Conservation (phyloP, 129 eudicot species). For the Pseudognaphalium luteoalbum region DNA sequence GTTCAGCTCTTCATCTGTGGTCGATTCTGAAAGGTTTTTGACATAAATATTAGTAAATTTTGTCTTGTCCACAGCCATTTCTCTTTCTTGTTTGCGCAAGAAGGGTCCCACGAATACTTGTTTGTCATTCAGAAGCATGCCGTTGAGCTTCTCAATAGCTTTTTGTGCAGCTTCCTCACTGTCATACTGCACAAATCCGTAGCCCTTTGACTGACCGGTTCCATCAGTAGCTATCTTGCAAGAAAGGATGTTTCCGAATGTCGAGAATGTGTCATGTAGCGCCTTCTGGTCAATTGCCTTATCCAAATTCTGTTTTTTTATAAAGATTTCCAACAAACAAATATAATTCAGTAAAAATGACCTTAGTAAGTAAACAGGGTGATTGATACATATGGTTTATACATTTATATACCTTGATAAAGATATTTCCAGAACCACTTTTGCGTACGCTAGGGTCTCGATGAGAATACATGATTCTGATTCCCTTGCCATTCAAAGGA, state of each 20-base stretch:
- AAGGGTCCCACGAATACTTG: conserved; percentile 82
- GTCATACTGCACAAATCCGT: conserved; percentile 89
- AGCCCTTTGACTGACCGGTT: conserved; percentile 76
- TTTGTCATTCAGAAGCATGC: conserved; percentile 71
- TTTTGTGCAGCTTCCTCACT: conserved; percentile 69
- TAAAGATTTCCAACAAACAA: neutral
- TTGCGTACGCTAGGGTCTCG: conserved; percentile 68
- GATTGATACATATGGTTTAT: neutral
- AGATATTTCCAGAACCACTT: conserved; percentile 75
- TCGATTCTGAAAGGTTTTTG: conserved; percentile 66
- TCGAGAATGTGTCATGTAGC: conserved; percentile 69
- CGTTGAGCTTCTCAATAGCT: conserved; percentile 83
- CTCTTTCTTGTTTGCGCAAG: conserved; percentile 72
- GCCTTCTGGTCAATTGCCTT: conserved; percentile 80
- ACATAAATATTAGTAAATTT: conserved; percentile 72
- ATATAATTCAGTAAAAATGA: too few relatives aligned
- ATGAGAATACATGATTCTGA: conserved; percentile 78
- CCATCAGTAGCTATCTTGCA: conserved; percentile 79
- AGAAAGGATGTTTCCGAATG: conserved; percentile 74
- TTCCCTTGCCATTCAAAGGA: conserved; percentile 65
- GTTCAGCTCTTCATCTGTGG: conserved; percentile 63
- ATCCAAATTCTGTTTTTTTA: conserved; percentile 61
- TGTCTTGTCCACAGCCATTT: conserved; percentile 50
- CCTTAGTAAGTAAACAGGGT: neutral
- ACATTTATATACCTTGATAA: conserved; percentile 56